Evolutionary conservation across 108 stramenopile genomes (phyloP), one percentile per base, ranked within the genome.

Genomic region (Discostella pseudostelligera): DNA sequence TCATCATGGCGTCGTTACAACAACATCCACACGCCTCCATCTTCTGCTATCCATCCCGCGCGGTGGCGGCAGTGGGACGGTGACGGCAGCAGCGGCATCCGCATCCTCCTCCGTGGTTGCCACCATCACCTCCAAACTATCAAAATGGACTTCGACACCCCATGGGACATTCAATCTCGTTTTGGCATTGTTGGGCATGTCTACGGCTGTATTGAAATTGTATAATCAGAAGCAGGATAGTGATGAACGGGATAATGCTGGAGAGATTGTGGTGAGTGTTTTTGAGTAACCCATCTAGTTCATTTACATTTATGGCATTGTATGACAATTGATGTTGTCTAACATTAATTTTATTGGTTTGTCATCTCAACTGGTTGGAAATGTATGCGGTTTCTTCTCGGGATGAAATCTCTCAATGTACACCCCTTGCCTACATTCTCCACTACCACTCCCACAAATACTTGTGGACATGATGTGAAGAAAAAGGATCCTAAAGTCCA

Each of bases 401-500:
- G n/a, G n/a, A n/a, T n/a, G n/a, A n/a, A n/a, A n/a, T n/a, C n/a
- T n/a, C n/a, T n/a, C n/a, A n/a, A n/a, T n/a, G n/a, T n/a, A n/a
- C n/a, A n/a, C n/a, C n/a, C n/a, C n/a, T n/a, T n/a, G n/a, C n/a
- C n/a, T n/a, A n/a, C n/a, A n/a, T n/a, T n/a, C n/a, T n/a, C n/a
- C n/a, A n/a, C n/a, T n/a, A n/a, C n/a, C n/a, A n/a, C n/a, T n/a
- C n/a, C n/a, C n/a, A n/a, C n/a, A n/a, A n/a, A n/a, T n/a, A n/a
- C n/a, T n/a, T n/a, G n/a, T n/a, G n/a, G n/a, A n/a, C n/a, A n/a
- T n/a, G n/a, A n/a, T n/a, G n/a, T n/a, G n/a, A 37, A 35, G 57
- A 32, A 40, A 19, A 78, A 65, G 32, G 68, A 78, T 66, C 64
- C 69, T 8, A 70, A 69, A 44, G 69, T 94, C 25, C 70, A 78